phyloP scores from a whole-genome alignment of 2,329 filamentous ascomycete species.

The Neofusicoccum ribis region DNA sequence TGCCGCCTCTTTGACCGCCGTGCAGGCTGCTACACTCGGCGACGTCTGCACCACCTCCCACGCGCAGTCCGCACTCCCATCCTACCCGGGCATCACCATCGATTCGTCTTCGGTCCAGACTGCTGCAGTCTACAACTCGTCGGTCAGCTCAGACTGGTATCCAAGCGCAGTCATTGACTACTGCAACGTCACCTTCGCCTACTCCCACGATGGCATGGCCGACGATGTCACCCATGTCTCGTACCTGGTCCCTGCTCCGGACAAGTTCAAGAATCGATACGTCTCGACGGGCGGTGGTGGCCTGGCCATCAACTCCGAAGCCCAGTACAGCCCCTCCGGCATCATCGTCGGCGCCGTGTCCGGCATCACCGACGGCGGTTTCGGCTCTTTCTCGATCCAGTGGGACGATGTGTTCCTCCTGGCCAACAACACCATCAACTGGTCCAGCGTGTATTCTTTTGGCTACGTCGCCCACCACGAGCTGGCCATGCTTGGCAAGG shows the following conservation, averaged over 20 bases:
- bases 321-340: slow-evolving; percentile 40
- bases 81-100: slow-evolving; percentile 36
- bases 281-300: slow-evolving; percentile 50
- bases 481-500: slow-evolving; percentile 52
- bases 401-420: slow-evolving; percentile 35
- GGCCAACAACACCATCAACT: slow-evolving; percentile 54
- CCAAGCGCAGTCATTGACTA: slow-evolving; percentile 36
- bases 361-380: slow-evolving; percentile 53
- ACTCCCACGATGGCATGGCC: slow-evolving; percentile 43
- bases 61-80: background rate
- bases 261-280: slow-evolving; percentile 48
- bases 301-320: slow-evolving; percentile 45
- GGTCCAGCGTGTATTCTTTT: slow-evolving; percentile 52
- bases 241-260: slow-evolving; percentile 48
- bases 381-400: slow-evolving; percentile 48
- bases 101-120: slow-evolving; percentile 41
- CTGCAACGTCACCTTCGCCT: slow-evolving; percentile 51
- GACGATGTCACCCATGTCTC: slow-evolving; percentile 30
- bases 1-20: background rate
- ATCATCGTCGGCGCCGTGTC: slow-evolving; percentile 49
- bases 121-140: slow-evolving; percentile 36
- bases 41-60: background rate
- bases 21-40: background rate
- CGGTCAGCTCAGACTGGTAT: slow-evolving; percentile 29
- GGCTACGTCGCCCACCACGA: slow-evolving; percentile 55